phyloP scores from a whole-genome alignment of 441 rosid genomes.

The Populus hybrid region DNA sequence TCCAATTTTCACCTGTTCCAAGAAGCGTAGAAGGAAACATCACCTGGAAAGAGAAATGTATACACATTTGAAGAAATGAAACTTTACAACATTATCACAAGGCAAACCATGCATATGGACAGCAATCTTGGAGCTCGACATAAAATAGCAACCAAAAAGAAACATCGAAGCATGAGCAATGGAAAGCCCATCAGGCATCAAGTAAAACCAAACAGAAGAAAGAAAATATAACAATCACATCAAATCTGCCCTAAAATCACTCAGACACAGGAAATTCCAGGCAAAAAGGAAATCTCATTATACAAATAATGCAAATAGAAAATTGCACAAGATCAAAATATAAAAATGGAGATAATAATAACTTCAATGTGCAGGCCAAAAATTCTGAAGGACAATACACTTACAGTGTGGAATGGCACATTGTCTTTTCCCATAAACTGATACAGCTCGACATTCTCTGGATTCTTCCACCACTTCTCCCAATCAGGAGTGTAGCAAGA shows the following conservation, averaged over 20 bases:
- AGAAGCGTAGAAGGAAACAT: slow-evolving; percentile 85
- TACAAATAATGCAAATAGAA: neutral
- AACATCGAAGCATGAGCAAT: neutral
- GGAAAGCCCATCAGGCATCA: neutral
- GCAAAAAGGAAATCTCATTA: neutral
- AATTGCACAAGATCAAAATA: neutral
- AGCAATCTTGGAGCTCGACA: neutral
- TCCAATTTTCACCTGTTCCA: slow-evolving; percentile 88
- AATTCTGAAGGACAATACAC: slow-evolving; percentile 26
- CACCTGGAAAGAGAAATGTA: slow-evolving; percentile 46
- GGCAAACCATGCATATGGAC: neutral
- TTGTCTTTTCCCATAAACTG: slow-evolving; percentile 99
- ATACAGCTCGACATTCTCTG: slow-evolving; percentile 88
- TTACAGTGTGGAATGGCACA: slow-evolving; percentile 95
- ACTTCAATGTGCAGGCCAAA: neutral
- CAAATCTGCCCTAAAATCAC: neutral
- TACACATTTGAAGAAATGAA: slow-evolving; percentile 4
- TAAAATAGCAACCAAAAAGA: neutral
- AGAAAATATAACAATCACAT: neutral
- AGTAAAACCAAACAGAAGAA: neutral
- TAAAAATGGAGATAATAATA: neutral
- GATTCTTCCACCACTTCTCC: slow-evolving; percentile 99
- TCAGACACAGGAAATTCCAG: neutral
- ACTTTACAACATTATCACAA: neutral
- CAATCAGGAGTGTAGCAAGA: slow-evolving; percentile 83